Conservation (phyloP, 2,329 filamentous ascomycete genomes). For the Colletotrichum scovillei region DNA sequence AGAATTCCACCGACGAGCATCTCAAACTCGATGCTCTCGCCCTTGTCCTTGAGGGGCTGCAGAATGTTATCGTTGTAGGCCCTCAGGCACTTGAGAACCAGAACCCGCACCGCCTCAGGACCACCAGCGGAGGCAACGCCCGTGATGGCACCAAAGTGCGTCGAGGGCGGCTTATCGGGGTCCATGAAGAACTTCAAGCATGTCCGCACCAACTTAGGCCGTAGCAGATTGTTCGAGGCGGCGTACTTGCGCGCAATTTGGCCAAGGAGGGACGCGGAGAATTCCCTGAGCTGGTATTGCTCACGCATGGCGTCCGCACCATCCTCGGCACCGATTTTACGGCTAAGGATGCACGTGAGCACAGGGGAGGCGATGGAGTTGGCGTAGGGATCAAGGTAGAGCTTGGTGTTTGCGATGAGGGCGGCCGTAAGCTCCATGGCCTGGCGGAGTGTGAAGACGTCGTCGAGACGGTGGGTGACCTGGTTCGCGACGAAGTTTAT, state of each 20-base stretch:
- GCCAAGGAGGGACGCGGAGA: conserved; percentile 84
- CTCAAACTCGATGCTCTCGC: conserved; percentile 64
- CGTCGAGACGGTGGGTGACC: conserved; percentile 92
- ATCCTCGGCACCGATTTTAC: conserved; percentile 75
- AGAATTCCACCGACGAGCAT: conserved; percentile 67
- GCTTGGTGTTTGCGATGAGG: conserved; percentile 82
- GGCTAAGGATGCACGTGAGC: conserved; percentile 89
- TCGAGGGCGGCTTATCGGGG: conserved; percentile 81
- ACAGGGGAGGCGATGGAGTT: conserved; percentile 83
- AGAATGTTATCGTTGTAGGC: conserved; percentile 65
- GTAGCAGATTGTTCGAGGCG: conserved; percentile 82
- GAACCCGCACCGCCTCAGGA: conserved; percentile 66
- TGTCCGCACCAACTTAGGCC: conserved; percentile 89
- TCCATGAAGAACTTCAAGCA: conserved; percentile 94
- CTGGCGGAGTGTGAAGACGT: conserved; percentile 87
- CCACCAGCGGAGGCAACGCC: conserved; percentile 84
- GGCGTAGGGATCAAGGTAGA: conserved; percentile 76
- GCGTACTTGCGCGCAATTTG: conserved; percentile 85
- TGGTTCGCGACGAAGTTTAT: conserved; percentile 96
- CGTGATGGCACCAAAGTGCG: conserved; percentile 89
- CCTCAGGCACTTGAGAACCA: conserved; percentile 67
- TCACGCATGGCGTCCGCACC: conserved; percentile 65
- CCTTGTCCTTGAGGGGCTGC: conserved; percentile 63
- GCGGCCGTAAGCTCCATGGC: conserved; percentile 93
- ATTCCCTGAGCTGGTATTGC: conserved; percentile 85